Evolutionary conservation across 345 rosid species (phyloP).

Genomic region (Eucalyptus viminalis): DNA sequence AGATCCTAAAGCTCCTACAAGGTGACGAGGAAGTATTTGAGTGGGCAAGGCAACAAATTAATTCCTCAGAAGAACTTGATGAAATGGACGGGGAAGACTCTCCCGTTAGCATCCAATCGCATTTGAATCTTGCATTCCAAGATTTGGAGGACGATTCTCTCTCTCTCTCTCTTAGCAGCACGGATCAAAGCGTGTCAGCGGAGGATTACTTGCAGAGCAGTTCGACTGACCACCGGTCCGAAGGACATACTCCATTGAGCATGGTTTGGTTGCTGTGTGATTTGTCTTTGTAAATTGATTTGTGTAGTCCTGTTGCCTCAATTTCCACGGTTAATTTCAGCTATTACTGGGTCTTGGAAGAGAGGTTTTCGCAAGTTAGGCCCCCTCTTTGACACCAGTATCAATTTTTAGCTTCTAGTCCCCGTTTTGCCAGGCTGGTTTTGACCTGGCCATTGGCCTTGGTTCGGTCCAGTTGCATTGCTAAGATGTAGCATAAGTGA

Average conservation of each 20-base stretch:
- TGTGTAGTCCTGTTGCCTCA: neutral
- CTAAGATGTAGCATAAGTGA: neutral
- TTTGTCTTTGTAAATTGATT: neutral
- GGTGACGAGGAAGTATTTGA: conserved; percentile 58
- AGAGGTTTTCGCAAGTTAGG: conserved; percentile 23
- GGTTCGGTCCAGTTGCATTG: neutral
- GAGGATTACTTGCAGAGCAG: conserved; percentile 75
- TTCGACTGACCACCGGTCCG: conserved; percentile 19
- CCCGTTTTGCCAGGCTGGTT: neutral
- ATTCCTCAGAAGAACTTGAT: conserved; percentile 27
- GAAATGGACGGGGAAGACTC: conserved; percentile 21
- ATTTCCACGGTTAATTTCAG: neutral
- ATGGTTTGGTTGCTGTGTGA: neutral
- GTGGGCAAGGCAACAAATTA: conserved; percentile 64
- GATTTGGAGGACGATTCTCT: conserved; percentile 65
- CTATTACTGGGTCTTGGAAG: conserved; percentile 24
- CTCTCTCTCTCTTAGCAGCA: conserved; percentile 46
- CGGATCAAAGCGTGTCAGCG: conserved; percentile 35
- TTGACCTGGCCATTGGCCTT: neutral
- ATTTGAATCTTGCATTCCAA: conserved; percentile 71
- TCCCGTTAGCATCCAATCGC: conserved; percentile 53
- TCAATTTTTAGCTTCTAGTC: neutral
- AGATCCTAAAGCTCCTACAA: conserved; percentile 72
- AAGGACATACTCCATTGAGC: neutral
- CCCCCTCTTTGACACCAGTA: conserved; percentile 23